phyloP scores from a whole-genome alignment of 1,284 basidiomycete genomes.

The Meira nashicola region DNA sequence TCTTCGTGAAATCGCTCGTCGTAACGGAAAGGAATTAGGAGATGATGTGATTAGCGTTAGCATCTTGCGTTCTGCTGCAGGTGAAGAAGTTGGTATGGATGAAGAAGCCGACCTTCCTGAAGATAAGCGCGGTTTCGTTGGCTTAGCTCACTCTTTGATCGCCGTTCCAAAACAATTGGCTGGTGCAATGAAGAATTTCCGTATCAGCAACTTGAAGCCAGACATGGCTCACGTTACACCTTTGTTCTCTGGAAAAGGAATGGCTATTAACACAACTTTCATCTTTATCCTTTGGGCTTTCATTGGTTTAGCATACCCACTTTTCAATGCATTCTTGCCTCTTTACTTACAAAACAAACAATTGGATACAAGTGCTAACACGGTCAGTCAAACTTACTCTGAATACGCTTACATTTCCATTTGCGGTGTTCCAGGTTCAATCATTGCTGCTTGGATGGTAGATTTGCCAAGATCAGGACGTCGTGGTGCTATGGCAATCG shows the following conservation, averaged over 20 bases:
- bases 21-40: conserved; percentile 40
- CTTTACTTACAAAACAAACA: conserved; percentile 33
- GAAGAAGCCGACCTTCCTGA: conserved; percentile 17
- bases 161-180: conserved; percentile 13
- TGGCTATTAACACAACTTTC: conserved; percentile 42
- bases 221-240: conserved; percentile 44
- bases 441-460: conserved; percentile 48
- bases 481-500: conserved; percentile 48
- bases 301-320: conserved; percentile 52
- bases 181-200: conserved; percentile 14
- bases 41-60: conserved; percentile 47
- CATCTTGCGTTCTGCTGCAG: conserved; percentile 47
- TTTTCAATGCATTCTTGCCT: conserved; percentile 51
- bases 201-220: conserved; percentile 21
- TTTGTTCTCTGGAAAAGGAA: conserved; percentile 35
- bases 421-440: conserved; percentile 49
- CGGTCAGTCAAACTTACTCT: conserved; percentile 31
- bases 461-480: conserved; percentile 48
- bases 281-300: conserved; percentile 46
- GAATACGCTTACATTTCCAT: conserved; percentile 51
- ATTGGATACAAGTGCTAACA: conserved; percentile 13
- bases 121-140: conserved; percentile 4
- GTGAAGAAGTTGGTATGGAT: conserved; percentile 35
- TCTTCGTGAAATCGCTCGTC: conserved; percentile 41
- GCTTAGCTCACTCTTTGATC: conserved; percentile 10